Base-by-base conservation (phyloP, 2,329 filamentous ascomycete species). In the Drechslera avenae region DNA sequence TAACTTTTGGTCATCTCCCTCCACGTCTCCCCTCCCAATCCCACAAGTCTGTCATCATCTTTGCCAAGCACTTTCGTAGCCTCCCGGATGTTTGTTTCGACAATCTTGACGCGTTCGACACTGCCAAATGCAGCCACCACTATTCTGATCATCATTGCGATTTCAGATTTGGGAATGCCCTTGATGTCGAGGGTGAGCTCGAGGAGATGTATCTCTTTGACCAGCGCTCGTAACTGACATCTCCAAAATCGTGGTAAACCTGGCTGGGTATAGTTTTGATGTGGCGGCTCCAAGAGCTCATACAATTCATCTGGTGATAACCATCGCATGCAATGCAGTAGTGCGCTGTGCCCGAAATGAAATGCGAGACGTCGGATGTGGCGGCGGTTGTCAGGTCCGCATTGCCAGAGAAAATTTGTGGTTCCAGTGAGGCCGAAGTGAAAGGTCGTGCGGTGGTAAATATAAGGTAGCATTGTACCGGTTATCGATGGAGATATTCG, bases 251-350 rank as follows among this genome's bases (percentile, higher is more conserved):
- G 62, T 14, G 62, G 63, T 18, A 71, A 31, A 1, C 52, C 60
- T 1, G 35, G 44, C 3, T 28, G 26, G 4, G 65, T 63, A 1
- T 56, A 2, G 59, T 60, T 19, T 30, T 43, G 13, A 64, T 57
- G 4, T 17, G 64, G 63, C 0, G 66, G 64, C 21, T 66, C 59
- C 41, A 72, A 59, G 1, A 71, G 53, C 4, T 56, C 48, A 33
- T 67, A 70, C 5, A 72, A 19, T 1, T 52, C 48, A 21, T 69
- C 67, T 3, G 68, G 64, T 3, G 64, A 60, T 2, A 70, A 46
- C 69, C 69, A 72, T 10, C 69, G 63, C 6, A 68, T 53, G 30
- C 62, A 68, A 28, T 71, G 68, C 8, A 70, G 44, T 1, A 65
- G 42, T 8, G 66, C 66, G 0, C 44, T 39, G 7, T 50, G 56